Evolutionary conservation across 257 asterid genomes (phyloP), one percentile per base, ranked within the genome.

Genomic region (Solanum piurae): DNA sequence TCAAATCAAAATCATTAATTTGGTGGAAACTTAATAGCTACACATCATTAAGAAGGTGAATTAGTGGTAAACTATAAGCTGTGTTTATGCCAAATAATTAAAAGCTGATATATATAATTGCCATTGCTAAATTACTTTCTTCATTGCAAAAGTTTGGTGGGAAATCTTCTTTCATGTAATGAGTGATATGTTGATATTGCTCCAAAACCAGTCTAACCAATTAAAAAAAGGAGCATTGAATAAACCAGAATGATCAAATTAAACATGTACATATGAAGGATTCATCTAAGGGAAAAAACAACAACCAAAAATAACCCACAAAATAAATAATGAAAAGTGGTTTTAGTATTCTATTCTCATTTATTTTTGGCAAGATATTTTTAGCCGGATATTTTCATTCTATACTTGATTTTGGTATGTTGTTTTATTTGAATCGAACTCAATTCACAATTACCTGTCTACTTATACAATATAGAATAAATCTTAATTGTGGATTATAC

Each of bases 121-220:
- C 16, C 64, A 44, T 2, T 38, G 34, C n/a, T 64, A 85, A 73
- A 29, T 49, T 71, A 36, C 27, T 86, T 86, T 46, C 58, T n/a
- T 86, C 14, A 73, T 40, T 86, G 88, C 74, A 73, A 86, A 44
- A 4, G 88, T 49, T 86, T 72, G 83, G 84, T 49, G 83, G 31
- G 36, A 29, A 73, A 16, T 86, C 9, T 86, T 72, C 38, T 49
- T 73, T 73, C 74, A 33, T n/a, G 83, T 73, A 46, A 80, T 80
- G 85, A 80, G 68, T 80, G 62, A 29, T 27, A 62, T 85, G 36
- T 7, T 72, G 88, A 73, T 73, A 86, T 34, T 68, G 12, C 88
- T 86, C 49, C 71, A 40, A 68, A 40, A 68, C 88, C 49, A 86
- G 40, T 55, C 72, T 60, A 60, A 80, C 68, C 2, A 80, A 42